phyloP scores from a whole-genome alignment of 441 rosid genomes.

The Omphalea diandra region DNA sequence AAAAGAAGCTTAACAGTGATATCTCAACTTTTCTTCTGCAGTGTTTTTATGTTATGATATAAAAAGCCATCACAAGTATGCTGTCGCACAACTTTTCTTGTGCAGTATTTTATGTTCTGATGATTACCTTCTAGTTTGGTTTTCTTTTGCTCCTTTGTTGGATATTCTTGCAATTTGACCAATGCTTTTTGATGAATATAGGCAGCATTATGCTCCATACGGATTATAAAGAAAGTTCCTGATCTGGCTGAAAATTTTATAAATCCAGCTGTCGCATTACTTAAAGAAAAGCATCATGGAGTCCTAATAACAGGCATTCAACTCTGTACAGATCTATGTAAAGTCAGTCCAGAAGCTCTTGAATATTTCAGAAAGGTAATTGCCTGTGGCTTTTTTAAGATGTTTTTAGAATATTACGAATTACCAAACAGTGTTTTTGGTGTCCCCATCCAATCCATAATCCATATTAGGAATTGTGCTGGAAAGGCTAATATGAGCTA shows the following conservation, averaged over 20 bases:
- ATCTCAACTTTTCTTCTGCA: neutral
- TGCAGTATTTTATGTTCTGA: neutral
- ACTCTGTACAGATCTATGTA: slow-evolving; percentile 91
- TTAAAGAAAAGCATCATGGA: slow-evolving; percentile 99
- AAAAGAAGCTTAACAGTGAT: neutral
- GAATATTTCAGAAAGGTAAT: slow-evolving; percentile 88
- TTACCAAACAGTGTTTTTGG: neutral
- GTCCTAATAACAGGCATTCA: slow-evolving; percentile 94
- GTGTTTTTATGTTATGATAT: no score
- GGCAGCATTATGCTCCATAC: slow-evolving; percentile 96
- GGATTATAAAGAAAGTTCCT: slow-evolving; percentile 96
- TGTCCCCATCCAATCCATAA: neutral
- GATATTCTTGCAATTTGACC: slow-evolving; percentile 22
- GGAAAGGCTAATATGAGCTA: slow-evolving; percentile 7
- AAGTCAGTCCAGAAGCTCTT: slow-evolving; percentile 81
- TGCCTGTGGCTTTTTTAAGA: slow-evolving; percentile 17
- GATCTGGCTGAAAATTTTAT: slow-evolving; percentile 97
- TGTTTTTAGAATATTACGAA: slow-evolving; percentile 21
- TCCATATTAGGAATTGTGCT: neutral
- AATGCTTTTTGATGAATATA: slow-evolving; percentile 34
- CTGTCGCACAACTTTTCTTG: neutral
- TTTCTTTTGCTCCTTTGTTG: slow-evolving; percentile 13
- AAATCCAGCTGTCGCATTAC: slow-evolving; percentile 80
- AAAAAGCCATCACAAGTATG: no score
- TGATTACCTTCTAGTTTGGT: slow-evolving; percentile 7